Percentiles rank a stretch among this genome's conserved stretches.
These are phyloP conservation scores for Rutstroemia sp. DNA, from an alignment of 2,329 filamentous ascomycete genomes.

Conservation along the genomic window DNA sequence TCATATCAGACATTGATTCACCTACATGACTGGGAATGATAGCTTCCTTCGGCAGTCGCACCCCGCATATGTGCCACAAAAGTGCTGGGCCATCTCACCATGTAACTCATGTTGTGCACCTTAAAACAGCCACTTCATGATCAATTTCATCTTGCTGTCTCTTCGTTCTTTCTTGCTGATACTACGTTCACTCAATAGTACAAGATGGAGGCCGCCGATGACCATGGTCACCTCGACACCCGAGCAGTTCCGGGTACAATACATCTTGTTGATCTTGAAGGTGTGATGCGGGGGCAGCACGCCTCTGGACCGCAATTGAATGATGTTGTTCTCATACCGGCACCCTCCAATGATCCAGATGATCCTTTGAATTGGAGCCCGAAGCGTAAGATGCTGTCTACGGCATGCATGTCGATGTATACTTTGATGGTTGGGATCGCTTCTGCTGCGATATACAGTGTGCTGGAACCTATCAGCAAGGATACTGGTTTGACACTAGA, in stretches of 20 bases:
- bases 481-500: conserved; percentile 39
- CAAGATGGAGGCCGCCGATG: conserved; percentile 4
- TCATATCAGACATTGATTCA: not conserved
- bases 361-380: conserved; percentile 34
- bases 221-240: conserved; percentile 12
- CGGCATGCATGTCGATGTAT: conserved; percentile 32
- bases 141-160: too few species aligned
- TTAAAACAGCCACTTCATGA: too few species aligned
- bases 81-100: too few species aligned
- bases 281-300: conserved; percentile 18
- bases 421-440: conserved; percentile 42
- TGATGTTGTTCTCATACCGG: conserved; percentile 28
- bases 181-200: not conserved
- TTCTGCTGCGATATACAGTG: conserved; percentile 41
- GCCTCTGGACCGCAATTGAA: conserved; percentile 19
- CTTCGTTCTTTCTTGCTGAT: too few species aligned
- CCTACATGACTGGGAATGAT: too few species aligned
- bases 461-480: conserved; percentile 39
- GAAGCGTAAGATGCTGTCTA: conserved; percentile 28
- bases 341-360: conserved; percentile 31
- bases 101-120: too few species aligned
- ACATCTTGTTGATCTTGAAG: conserved; percentile 28
- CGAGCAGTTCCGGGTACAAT: conserved; percentile 25
- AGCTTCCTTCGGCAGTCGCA: too few species aligned
- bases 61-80: too few species aligned